Evolutionary conservation across 306 rosid genomes (phyloP).

Genomic region (Bauhinia variegata): DNA sequence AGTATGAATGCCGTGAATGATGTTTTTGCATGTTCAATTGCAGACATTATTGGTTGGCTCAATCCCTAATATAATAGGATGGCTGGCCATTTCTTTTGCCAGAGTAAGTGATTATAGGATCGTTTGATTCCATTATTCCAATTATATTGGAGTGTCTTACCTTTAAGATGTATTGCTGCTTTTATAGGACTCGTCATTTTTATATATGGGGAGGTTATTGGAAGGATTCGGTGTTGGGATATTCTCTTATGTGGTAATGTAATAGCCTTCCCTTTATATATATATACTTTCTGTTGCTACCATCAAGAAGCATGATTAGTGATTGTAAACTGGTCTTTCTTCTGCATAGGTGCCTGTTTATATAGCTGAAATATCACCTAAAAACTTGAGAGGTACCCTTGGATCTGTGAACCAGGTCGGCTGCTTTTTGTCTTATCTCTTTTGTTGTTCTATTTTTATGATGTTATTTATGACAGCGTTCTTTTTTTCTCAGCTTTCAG

Average conservation of each 20-base stretch:
- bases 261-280: background rate
- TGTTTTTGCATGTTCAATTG: conserved; percentile 39
- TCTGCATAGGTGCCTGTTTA: conserved; percentile 77
- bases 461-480: background rate
- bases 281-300: conserved; percentile 14
- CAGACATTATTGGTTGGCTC: conserved; percentile 78
- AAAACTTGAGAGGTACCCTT: conserved; percentile 79
- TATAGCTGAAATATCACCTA: conserved; percentile 88
- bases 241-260: conserved; percentile 77
- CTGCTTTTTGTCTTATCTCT: conserved; percentile 14
- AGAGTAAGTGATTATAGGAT: conserved; percentile 44
- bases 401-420: conserved; percentile 89
- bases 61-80: conserved; percentile 72
- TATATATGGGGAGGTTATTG: conserved; percentile 81
- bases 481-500: conserved; percentile 60
- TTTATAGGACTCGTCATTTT: conserved; percentile 69
- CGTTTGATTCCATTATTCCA: background rate
- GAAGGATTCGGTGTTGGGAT: conserved; percentile 97
- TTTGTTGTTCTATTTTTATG: conserved; percentile 2
- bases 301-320: conserved; percentile 29
- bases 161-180: conserved; percentile 3
- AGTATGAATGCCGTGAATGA: conserved; percentile 6
- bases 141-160: background rate
- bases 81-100: conserved; percentile 78
- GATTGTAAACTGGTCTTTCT: conserved; percentile 3